Conservation (phyloP, 208 protist genomes). For the Trypanosoma congolense region DNA sequence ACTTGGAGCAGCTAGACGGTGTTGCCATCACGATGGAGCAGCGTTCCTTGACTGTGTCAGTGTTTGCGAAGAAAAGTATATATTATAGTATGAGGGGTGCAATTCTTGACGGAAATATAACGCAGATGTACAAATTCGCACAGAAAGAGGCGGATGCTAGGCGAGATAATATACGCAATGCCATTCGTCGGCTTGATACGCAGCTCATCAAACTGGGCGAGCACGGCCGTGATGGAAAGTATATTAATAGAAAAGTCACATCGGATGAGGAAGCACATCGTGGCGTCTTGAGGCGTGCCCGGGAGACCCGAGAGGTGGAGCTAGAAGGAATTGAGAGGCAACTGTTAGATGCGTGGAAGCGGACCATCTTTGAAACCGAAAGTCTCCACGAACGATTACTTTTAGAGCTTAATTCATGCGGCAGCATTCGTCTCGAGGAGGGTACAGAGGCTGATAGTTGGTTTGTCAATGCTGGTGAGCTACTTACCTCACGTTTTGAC, state of each 20-base stretch:
- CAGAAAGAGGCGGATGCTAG: conserved; percentile 20
- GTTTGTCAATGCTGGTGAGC: conserved; percentile 56
- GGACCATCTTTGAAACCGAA: conserved; percentile 31
- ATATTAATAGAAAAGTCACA: neutral
- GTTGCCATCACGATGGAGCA: conserved; percentile 69
- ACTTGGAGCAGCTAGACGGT: conserved; percentile 79
- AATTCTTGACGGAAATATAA: conserved; percentile 81
- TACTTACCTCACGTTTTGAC: conserved; percentile 69
- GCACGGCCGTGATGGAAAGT: neutral
- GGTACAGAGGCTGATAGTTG: conserved; percentile 49
- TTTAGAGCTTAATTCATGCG: conserved; percentile 85
- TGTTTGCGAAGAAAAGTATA: conserved; percentile 90
- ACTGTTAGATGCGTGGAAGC: conserved; percentile 30
- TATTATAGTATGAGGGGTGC: conserved; percentile 94
- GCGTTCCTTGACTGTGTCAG: conserved; percentile 72
- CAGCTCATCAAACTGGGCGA: conserved; percentile 15
- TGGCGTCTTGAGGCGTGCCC: conserved; percentile 34
- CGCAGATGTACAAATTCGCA: conserved; percentile 36
- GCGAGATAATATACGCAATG: conserved; percentile 19
- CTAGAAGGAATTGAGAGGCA: conserved; percentile 35
- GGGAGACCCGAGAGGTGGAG: conserved; percentile 63
- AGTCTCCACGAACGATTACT: conserved; percentile 51
- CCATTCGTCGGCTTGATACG: conserved; percentile 23
- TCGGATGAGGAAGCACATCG: conserved; percentile 8
- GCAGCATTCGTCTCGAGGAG: conserved; percentile 87